Percentiles rank a stretch among this genome's conserved stretches.
Conservation (phyloP, 495 filamentous ascomycete genomes). For the Xylaria telfairii region DNA sequence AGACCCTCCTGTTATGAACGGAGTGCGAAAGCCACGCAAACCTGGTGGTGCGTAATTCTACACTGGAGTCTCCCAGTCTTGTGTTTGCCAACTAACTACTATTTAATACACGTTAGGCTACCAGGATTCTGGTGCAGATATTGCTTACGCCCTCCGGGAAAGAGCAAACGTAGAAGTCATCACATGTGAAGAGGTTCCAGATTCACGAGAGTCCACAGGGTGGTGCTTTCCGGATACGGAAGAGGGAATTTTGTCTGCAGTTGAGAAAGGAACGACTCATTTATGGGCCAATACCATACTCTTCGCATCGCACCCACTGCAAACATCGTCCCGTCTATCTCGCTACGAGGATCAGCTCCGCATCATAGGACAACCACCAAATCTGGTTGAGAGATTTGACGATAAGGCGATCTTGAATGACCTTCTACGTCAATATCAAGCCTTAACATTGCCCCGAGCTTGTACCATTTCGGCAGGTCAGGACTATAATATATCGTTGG, state of each 20-base stretch:
- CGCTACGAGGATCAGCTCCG: constrained; percentile 28
- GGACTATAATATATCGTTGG: not conserved
- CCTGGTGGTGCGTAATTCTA: not conserved
- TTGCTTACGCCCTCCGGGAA: not conserved
- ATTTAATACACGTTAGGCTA: not conserved
- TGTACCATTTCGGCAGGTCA: not conserved
- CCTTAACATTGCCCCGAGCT: not conserved
- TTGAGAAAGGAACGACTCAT: constrained; percentile 44
- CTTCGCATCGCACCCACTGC: constrained; percentile 46
- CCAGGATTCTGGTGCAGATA: not conserved
- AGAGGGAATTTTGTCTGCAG: constrained; percentile 42
- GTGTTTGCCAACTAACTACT: not conserved
- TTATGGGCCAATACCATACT: constrained; percentile 51
- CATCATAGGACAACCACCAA: constrained; percentile 46
- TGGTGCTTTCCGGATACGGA: constrained; percentile 50
- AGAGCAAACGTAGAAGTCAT: not conserved
- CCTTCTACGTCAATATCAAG: constrained; percentile 28
- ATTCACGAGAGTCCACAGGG: constrained; percentile 12
- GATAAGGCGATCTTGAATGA: constrained; percentile 49
- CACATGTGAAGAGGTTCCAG: not conserved
- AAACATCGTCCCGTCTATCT: constrained; percentile 33
- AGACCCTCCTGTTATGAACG: not conserved
- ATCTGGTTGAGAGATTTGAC: constrained; percentile 47
- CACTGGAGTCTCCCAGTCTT: not conserved
- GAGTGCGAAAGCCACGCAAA: not conserved